Base-by-base conservation (phyloP, 305 asterid genomes). In the Euphrasia arctica region DNA sequence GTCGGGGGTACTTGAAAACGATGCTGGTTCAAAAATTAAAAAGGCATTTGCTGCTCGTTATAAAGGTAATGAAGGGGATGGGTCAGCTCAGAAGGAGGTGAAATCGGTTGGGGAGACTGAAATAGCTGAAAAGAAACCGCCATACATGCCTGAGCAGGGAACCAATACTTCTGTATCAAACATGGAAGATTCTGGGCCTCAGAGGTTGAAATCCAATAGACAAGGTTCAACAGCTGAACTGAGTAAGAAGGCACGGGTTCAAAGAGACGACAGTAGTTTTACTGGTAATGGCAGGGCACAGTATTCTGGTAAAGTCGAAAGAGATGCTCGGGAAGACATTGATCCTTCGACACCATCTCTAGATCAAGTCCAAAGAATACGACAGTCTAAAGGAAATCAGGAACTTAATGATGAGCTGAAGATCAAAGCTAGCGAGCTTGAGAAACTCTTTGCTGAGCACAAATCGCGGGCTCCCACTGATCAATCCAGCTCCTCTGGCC, bases 401-500 rank as follows among this genome's bases (percentile, higher is more conserved):
- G 98, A 91, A 49, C 85, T 84, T 62, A 91, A 88, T 54, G 90
- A 84, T 70, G 96, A 86, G 77, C 72, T 91, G 76, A 77, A 86
- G 82, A 28, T 84, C 78, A 91, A 91, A 75, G 96, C 98, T 48
- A 80, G 75, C 72, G 98, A 86, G 79, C 96, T 88, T 54, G 95
- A 91, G 71, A 91, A 76, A 76, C 86, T 91, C 57, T 91, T 86
- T 71, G 88, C 94, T n/a, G 95, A 86, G 76, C 95, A 91, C 76
- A 82, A 91, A 74, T 73, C 81, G 67, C 81, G 91, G 70, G 73
- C 54, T 61, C 96, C 96, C 42, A 85, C 78, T 60, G 95, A 86
- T 50, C 95, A 79, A 51, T 74, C 85, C 47, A 80, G 74, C 80
- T 68, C 86, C 59, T 68, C 86, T 50, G 51, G 65, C 67, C 63